Evolutionary conservation across 768 basidiomycete species (phyloP).

Genomic region (Rubroboletus pulcherrimus): DNA sequence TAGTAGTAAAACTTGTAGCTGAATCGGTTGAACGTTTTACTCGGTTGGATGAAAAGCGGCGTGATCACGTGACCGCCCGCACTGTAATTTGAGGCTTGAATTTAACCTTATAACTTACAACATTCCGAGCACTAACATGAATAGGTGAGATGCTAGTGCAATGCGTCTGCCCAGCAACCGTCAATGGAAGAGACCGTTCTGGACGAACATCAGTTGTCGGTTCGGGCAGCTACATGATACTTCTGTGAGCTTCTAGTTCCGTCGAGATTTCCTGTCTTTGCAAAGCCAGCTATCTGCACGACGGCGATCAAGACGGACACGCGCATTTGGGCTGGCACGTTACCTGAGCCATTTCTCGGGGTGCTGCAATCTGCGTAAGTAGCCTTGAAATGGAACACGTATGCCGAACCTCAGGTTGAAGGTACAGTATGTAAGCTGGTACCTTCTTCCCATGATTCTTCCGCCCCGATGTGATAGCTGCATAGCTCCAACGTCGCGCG

Average conservation of each 20-base stretch:
- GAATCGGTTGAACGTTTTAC: neutral
- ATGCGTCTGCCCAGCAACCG: neutral
- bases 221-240: neutral
- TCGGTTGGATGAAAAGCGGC: neutral
- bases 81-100: neutral
- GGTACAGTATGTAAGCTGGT: conserved; percentile 8
- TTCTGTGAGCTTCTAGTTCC: conserved; percentile 2
- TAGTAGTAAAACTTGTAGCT: neutral
- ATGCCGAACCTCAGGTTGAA: conserved; percentile 4
- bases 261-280: conserved; percentile 6
- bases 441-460: conserved; percentile 5
- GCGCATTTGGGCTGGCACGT: conserved; percentile 12
- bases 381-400: conserved; percentile 10
- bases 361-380: neutral
- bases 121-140: neutral
- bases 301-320: conserved; percentile 29
- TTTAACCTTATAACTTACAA: neutral
- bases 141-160: neutral
- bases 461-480: conserved; percentile 22
- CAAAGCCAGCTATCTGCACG: conserved; percentile 3
- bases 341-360: conserved; percentile 1
- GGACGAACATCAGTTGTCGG: neutral
- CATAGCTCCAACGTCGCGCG: neutral
- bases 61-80: conserved; percentile 14
- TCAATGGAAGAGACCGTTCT: neutral